Evolutionary conservation across 257 asterid species (phyloP).

Genomic region (Echites panduratus): DNA sequence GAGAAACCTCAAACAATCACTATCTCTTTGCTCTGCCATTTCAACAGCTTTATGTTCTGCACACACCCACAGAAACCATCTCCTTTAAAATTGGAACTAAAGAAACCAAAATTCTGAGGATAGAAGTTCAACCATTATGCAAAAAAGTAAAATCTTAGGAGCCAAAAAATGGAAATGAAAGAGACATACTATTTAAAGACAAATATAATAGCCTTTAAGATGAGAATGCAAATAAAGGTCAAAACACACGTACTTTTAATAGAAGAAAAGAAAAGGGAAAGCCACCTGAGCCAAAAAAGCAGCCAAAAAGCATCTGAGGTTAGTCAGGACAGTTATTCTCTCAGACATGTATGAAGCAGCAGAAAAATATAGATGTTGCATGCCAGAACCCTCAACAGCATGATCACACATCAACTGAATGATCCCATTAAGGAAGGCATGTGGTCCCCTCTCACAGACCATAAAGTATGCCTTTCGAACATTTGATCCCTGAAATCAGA

Average conservation of each 20-base stretch:
- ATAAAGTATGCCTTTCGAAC: conserved; percentile 76
- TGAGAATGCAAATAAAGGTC: neutral
- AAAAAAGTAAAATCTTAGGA: too few relatives aligned
- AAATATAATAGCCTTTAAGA: neutral
- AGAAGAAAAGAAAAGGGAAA: conserved; percentile 1
- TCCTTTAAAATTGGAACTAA: too few relatives aligned
- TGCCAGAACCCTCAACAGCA: conserved; percentile 63
- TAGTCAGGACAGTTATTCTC: conserved; percentile 62
- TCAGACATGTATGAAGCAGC: conserved; percentile 85
- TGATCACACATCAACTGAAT: conserved; percentile 53
- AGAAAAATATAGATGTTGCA: conserved; percentile 47
- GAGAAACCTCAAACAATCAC: too few relatives aligned
- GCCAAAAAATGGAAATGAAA: too few relatives aligned
- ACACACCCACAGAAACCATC: too few relatives aligned
- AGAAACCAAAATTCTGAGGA: too few relatives aligned
- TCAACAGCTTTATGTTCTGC: too few relatives aligned
- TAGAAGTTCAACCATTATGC: too few relatives aligned
- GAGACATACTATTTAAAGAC: neutral
- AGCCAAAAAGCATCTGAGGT: conserved; percentile 72
- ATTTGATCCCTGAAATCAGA: conserved; percentile 59
- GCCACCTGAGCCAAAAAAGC: conserved; percentile 88
- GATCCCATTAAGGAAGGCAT: conserved; percentile 71
- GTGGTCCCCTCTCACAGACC: conserved; percentile 89
- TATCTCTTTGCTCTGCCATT: too few relatives aligned
- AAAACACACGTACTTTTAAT: neutral